Evolutionary conservation across 2,329 filamentous ascomycete species (phyloP).

Genomic region (Xylaria sp.): DNA sequence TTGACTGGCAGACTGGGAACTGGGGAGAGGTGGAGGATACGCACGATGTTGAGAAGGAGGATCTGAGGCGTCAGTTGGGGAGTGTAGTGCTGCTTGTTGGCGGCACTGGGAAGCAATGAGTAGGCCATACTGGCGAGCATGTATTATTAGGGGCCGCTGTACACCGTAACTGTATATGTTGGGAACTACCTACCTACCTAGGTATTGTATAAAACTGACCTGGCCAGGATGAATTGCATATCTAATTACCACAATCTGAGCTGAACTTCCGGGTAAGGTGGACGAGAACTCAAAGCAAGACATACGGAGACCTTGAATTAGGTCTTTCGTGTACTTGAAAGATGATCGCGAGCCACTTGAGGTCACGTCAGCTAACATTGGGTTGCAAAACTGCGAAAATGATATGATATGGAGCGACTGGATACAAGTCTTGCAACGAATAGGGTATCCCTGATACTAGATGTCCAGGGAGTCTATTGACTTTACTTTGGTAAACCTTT

Average conservation of each 20-base stretch:
- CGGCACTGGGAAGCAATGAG: slow-evolving; percentile 56
- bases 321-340: not conserved
- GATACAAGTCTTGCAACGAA: too few relatives aligned
- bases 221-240: not conserved
- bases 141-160: slow-evolving; percentile 14
- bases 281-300: too few relatives aligned
- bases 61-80: slow-evolving; percentile 86
- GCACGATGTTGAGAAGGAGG: slow-evolving; percentile 94
- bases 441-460: too few relatives aligned
- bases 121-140: not conserved
- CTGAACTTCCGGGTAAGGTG: too few relatives aligned
- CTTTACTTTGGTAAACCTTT: too few relatives aligned
- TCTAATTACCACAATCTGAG: too few relatives aligned
- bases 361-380: too few relatives aligned
- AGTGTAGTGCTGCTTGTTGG: slow-evolving; percentile 85
- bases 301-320: too few relatives aligned
- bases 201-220: slow-evolving; percentile 8
- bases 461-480: too few relatives aligned
- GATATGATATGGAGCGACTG: too few relatives aligned
- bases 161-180: slow-evolving; percentile 8
- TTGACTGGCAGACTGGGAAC: slow-evolving; percentile 86
- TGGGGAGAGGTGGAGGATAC: slow-evolving; percentile 99
- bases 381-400: too few relatives aligned
- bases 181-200: not conserved
- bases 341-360: not conserved